A percentile compares a stretch with the other conserved stretches of the same genome.
These are phyloP conservation scores for Backusella tuberculispora DNA, from an alignment of 192 early-diverging fungal genomes.

Conservation along the genomic window DNA sequence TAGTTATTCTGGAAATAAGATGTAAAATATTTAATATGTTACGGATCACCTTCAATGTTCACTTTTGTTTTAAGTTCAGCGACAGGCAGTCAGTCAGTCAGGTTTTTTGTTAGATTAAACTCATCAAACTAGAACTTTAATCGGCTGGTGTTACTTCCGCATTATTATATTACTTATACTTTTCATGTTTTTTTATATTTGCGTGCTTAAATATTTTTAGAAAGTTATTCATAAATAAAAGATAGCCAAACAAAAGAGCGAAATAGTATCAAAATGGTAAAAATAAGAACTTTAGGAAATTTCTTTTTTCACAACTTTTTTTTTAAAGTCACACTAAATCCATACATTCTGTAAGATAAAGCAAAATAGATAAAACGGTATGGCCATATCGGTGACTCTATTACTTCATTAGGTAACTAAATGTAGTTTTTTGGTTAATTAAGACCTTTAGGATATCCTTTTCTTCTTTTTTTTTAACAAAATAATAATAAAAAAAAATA, in stretches of 20 bases:
- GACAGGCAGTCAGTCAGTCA: too few relatives aligned
- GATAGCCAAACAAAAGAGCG: background rate
- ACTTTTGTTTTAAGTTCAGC: too few relatives aligned
- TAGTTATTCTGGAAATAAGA: too few relatives aligned
- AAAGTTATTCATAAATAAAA: background rate
- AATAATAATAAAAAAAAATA: background rate
- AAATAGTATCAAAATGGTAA: conserved; percentile 8
- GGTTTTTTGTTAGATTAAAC: too few relatives aligned
- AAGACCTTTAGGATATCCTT: conserved; percentile 5
- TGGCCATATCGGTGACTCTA: background rate
- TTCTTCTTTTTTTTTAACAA: conserved; percentile 3
- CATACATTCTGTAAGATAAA: background rate
- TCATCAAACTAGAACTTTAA: too few relatives aligned
- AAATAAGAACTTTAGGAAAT: background rate
- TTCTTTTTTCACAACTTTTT: background rate
- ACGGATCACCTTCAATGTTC: too few relatives aligned
- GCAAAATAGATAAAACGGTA: background rate
- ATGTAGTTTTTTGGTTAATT: conserved; percentile 9
- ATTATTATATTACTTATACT: too few relatives aligned
- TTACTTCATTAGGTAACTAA: background rate
- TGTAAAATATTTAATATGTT: too few relatives aligned
- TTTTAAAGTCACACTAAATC: background rate
- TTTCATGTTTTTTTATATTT: too few relatives aligned
- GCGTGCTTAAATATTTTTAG: too few relatives aligned
- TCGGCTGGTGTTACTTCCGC: too few relatives aligned